Evolutionary conservation across 495 filamentous ascomycete species (phyloP), one percentile per base, ranked within the genome.

Genomic region (Daldinia loculata): DNA sequence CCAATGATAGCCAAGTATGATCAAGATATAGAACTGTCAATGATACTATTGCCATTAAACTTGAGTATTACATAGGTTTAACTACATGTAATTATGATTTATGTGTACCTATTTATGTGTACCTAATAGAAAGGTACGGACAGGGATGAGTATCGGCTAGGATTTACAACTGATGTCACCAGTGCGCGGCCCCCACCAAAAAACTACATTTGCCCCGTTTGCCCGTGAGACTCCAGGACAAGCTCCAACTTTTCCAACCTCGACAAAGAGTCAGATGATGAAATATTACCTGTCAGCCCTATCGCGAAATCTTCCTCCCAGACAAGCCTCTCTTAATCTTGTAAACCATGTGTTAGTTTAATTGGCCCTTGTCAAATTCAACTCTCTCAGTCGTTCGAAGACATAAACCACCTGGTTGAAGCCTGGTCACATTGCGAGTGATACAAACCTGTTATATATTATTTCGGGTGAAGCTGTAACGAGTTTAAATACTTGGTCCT

Each of bases 121-220:
- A 32, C 27, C 27, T n/a, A n/a, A n/a, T 34, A 12, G 32, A 34
- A 11, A 34, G 32, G 32, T 34, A 34, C 32, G 9, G 9, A 34
- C n/a, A 48, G 15, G n/a, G 41, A 34, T 34, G 2, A 1, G 14
- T 52, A 26, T 52, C 26, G 4, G 15, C 30, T 24, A 30, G 50
- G 50, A 53, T 29, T 53, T 8, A n/a, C 9, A 38, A 14, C 29
- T 56, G 53, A 56, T 56, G 53, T 56, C 53, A 56, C 53, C 30
- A 41, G 60, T 67, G 55, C 69, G 63, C 34, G 53, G 58, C 55
- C 69, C 69, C 69, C 69, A 67, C 69, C 59, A 63, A 63, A 67
- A 63, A 63, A n/a, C 2, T 51, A 17, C 29, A 51, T n/a, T 15
- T 38, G 39, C 30, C 30, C 30, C 34, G 19, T 38, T 24, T 24